phyloP scores from a whole-genome alignment of 78 protist species.

The Dictyostelium brefeldianum region DNA sequence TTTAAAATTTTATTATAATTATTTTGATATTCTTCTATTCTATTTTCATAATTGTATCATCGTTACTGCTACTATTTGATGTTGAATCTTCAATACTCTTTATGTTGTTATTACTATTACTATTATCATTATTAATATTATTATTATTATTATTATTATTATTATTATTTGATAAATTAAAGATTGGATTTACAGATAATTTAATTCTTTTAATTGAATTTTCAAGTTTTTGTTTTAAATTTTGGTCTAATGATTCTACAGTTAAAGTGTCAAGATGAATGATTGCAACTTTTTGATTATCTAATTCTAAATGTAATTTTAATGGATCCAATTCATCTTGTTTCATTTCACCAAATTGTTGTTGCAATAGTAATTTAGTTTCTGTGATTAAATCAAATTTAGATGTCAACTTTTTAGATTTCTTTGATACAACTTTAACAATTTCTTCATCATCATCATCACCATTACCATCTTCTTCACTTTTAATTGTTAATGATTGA shows the following conservation, averaged over 20 bases:
- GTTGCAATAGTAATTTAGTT: slow-evolving; percentile 16
- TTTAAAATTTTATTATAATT: too few relatives aligned
- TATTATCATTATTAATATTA: background rate
- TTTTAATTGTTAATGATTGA: background rate
- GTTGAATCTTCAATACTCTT: too few relatives aligned
- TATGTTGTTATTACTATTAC: background rate
- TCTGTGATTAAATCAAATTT: slow-evolving; percentile 3
- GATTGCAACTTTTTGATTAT: slow-evolving; percentile 6
- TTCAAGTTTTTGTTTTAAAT: slow-evolving; percentile 23
- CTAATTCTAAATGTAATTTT: slow-evolving; percentile 26
- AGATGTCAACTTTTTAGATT: slow-evolving; percentile 35
- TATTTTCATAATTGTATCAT: too few relatives aligned
- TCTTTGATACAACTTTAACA: background rate
- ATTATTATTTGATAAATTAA: background rate
- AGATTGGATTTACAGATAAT: slow-evolving; percentile 58
- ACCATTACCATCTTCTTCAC: background rate
- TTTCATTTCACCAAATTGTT: slow-evolving; percentile 29
- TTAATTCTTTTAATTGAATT: slow-evolving; percentile 47
- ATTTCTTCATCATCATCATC: background rate
- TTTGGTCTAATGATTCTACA: slow-evolving; percentile 5
- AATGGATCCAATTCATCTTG: slow-evolving; percentile 40
- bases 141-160: background rate
- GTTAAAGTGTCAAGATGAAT: slow-evolving; percentile 27
- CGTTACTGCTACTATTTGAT: too few relatives aligned
- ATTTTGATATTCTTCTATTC: too few relatives aligned